Evolutionary conservation across 2,329 filamentous ascomycete species (phyloP), one percentile per base, ranked within the genome.

Genomic region (Penicillium sp.): DNA sequence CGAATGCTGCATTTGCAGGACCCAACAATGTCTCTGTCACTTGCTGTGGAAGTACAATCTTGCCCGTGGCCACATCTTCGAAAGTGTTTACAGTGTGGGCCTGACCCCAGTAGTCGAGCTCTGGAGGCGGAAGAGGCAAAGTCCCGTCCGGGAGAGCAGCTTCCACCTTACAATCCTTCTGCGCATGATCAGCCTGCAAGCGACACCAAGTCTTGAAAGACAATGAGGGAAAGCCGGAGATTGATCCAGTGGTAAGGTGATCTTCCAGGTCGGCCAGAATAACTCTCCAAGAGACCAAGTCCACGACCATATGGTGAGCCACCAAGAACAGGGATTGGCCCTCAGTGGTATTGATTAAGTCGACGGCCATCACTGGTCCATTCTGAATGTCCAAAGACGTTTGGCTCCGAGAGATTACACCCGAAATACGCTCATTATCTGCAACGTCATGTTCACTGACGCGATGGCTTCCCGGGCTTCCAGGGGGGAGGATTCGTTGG

Each of bases 241-340:
- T 18, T 16, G 38, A 40, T 21, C 8, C 5, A 40, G 9, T 40
- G 11, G n/a, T n/a, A 5, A 53, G 32, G 14, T 21, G n/a, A 6
- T 46, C 18, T 21, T 54, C 50, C 9, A 59, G 29, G 6, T 57
- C 54, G 34, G 51, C 21, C 50, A 54, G 38, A 5, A 59, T 42
- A 41, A 57, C 39, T 3, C 54, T 45, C 64, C 64, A 67, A 11
- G 63, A 67, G 1, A 67, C 64, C 47, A 67, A 58, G 36, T 67
- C 63, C 22, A 67, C 54, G 21, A 58, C 59, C 13, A 63, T 32
- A 34, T 66, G 63, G 10, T 58, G 60, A 22, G 63, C 63, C 1
- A 54, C 53, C 1, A 66, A 41, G 22, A 62, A 59, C 13, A 66
- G 55, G 10, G 59, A 24, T 21, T 63, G 62, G 16, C 45, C 41